Base-by-base conservation (phyloP, 495 filamentous ascomycete genomes). In the Cudoniella acicularis region DNA sequence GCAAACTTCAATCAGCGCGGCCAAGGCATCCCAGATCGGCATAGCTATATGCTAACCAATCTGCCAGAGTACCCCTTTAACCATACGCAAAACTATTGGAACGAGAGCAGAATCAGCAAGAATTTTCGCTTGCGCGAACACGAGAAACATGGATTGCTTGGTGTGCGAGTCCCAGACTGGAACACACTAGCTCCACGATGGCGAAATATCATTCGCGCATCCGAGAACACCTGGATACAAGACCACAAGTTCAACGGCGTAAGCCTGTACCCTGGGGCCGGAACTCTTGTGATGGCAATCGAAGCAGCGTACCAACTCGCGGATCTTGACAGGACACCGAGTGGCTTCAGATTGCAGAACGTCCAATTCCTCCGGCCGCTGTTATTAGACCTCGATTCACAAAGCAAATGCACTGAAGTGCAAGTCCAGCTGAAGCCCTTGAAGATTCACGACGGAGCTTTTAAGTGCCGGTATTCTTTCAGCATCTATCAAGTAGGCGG, bases 251-350 rank as follows among this genome's bases (percentile, higher is more conserved):
- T 68, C 49, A 46, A 59, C 18, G 30, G 41, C 0, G 10, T 48
- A 3, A n/a, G 53, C 0, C 20, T 71, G n/a, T 65, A 54, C 27
- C 67, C 71, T 0, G 79, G 72, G 30, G 79, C 77, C 0, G 61
- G 58, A 13, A 79, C 77, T 45, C 53, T 81, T 17, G 70, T 76
- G 45, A 74, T 76, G 10, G 73, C 72, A 6, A 70, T 69, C 49
- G 62, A 63, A 52, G 72, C 72, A 49, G 46, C 48, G 11, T 25
- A 10, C 16, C 55, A 43, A 45, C 16, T 22, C 4, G 41, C 22
- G 3, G 13, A 41, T 16, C 36, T 11, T 1, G 8, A 10, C 4
- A 56, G 3, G 25, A 43, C 13, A 47, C 27, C 17, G 22, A 42
- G 8, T 10, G 18, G 18, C 18, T 23, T 20, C 48, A 24, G n/a